Base-by-base conservation (phyloP, 345 rosid genomes). In the Eucalyptus pauciflora region DNA sequence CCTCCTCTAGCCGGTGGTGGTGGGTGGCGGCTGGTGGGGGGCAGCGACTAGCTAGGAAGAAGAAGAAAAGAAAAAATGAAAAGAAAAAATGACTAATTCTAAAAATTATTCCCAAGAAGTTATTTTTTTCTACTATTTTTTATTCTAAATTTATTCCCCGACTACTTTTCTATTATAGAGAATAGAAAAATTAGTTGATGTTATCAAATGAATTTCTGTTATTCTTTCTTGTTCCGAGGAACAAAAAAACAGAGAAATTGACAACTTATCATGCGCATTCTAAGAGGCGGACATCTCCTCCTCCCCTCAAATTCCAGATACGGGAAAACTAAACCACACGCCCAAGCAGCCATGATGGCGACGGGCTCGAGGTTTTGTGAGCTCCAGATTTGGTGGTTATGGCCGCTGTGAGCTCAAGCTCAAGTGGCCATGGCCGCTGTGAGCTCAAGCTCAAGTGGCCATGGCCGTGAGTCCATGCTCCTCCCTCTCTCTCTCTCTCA, bases 181-280 rank as follows among this genome's bases (percentile, higher is more conserved):
- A 52, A 18, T 52, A 52, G 9, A 52, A 52, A 52, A 52, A 7
- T 17, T 51, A 52, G 24, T 52, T 52, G 10, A 18, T 0, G 1
- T 52, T 51, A 51, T 0, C 2, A 6, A 51, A 51, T 0, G 0
- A 51, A 51, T 51, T 51, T 51, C 1, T 50, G 2, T 51, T 51
- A 0, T 15, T 50, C 16, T 16, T 51, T 51, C 1, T 50, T 50
- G 1, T 16, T 51, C 0, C 1, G 1, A 50, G 3, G 1, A 51
- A 51, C 20, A 16, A 51, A 51, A 51, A 3, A 17, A 7, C 0
- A 51, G 4, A 51, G 22, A 51, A 51, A 51, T 51, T 51, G 22
- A 51, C 56, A 51, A 51, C 8, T 51, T 17, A 51, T 51, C 54
- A 51, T 51, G 8, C 22, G 4, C 56, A 51, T 51, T 17, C 22